Evolutionary conservation across 495 filamentous ascomycete species (phyloP).

Genomic region (Penicillium paradoxum): DNA sequence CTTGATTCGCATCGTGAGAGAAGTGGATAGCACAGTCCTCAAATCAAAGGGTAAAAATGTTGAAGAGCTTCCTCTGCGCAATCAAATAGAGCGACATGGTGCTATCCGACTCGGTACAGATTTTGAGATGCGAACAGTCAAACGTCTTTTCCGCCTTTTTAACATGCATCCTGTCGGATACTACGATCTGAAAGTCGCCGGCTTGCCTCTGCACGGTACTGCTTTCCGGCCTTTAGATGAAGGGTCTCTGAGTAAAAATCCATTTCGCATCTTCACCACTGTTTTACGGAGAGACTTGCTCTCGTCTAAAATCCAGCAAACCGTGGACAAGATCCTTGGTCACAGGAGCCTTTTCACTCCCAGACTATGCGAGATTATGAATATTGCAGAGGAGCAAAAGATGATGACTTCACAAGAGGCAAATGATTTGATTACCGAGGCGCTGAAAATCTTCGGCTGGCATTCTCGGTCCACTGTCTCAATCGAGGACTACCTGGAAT

Average conservation of each 20-base stretch:
- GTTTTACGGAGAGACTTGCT: conserved; percentile 36
- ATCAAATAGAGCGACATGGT: conserved; percentile 39
- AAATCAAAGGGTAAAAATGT: conserved; percentile 23
- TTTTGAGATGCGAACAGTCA: conserved; percentile 33
- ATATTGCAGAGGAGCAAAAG: conserved; percentile 19
- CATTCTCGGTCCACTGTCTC: conserved; percentile 35
- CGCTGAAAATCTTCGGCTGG: conserved; percentile 38
- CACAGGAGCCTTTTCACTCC: conserved; percentile 35
- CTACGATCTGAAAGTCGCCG: conserved; percentile 38
- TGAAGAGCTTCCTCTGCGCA: conserved; percentile 25
- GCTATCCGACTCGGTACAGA: conserved; percentile 40
- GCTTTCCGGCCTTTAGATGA: conserved; percentile 32
- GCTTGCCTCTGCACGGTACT: conserved; percentile 43
- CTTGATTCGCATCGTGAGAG: neutral
- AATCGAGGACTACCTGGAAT: conserved; percentile 31
- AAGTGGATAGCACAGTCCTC: neutral
- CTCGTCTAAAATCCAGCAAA: conserved; percentile 19
- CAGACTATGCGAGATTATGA: conserved; percentile 23
- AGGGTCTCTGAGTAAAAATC: conserved; percentile 26
- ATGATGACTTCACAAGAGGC: conserved; percentile 15
- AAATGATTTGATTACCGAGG: conserved; percentile 30
- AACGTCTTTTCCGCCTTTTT: conserved; percentile 38
- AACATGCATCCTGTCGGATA: conserved; percentile 43
- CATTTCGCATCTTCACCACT: conserved; percentile 43
- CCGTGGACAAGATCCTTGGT: conserved; percentile 24